Conservation (phyloP, 345 rosid species). For the Rubroshorea leprosula region DNA sequence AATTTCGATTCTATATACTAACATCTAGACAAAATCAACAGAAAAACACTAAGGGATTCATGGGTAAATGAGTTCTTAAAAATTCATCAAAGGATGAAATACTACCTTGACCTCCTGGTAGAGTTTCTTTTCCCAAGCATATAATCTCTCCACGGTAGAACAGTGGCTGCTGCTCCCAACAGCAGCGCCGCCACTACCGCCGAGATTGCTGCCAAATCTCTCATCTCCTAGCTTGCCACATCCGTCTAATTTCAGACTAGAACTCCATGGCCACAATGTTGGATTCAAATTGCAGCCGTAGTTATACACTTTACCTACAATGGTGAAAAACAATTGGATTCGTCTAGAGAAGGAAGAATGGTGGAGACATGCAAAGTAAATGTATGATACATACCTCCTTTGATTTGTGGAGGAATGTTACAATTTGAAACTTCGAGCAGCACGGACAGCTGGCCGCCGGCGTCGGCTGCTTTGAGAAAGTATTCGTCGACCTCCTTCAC, state of each 20-base stretch:
- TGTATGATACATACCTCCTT: constrained; percentile 45
- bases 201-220: constrained; percentile 14
- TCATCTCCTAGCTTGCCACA: constrained; percentile 33
- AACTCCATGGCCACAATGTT: constrained; percentile 67
- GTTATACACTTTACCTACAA: constrained; percentile 52
- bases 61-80: too few species aligned
- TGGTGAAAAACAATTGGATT: neutral
- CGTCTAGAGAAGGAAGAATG: too few species aligned
- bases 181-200: constrained; percentile 3
- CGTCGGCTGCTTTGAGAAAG: constrained; percentile 74
- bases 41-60: too few species aligned
- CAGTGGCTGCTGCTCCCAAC: constrained; percentile 58
- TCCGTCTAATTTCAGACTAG: constrained; percentile 46
- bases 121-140: constrained; percentile 96
- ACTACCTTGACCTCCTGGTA: constrained; percentile 87
- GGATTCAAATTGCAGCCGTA: constrained; percentile 62
- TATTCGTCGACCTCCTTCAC: constrained; percentile 90
- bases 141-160: constrained; percentile 77
- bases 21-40: too few species aligned
- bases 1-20: too few species aligned
- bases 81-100: too few species aligned
- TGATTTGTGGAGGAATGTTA: constrained; percentile 36
- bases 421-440: constrained; percentile 61
- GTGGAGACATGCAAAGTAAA: neutral
- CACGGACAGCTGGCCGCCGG: constrained; percentile 58